A percentile compares a stretch with the other conserved stretches of the same genome.
Conservation (phyloP, 169 alveolate species). For the Plasmodium sp. region DNA sequence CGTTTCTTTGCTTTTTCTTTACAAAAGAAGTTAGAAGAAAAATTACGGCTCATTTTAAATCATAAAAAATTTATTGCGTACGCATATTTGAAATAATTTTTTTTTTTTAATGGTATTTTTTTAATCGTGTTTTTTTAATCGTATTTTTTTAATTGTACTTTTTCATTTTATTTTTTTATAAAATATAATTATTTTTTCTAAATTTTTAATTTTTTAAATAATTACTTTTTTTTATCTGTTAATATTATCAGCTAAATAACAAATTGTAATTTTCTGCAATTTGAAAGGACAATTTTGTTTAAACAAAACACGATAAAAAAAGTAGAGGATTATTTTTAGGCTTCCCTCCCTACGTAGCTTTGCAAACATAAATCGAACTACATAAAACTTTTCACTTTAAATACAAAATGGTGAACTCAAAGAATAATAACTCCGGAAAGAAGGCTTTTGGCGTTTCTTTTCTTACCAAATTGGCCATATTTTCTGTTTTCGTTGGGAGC, state of each 20-base stretch:
- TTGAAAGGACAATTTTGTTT: background rate
- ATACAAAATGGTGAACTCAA: background rate
- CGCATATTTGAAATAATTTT: background rate
- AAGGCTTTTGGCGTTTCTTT: background rate
- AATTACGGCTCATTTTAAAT: background rate
- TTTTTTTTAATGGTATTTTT: background rate
- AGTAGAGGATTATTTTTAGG: background rate
- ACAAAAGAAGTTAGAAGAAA: background rate
- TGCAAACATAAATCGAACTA: background rate
- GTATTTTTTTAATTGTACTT: background rate
- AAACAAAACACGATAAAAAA: background rate
- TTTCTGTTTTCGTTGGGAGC: background rate
- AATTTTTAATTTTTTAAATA: no score
- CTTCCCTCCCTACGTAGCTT: background rate
- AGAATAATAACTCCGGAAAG: background rate
- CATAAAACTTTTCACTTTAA: background rate
- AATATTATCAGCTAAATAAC: background rate
- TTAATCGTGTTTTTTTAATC: background rate
- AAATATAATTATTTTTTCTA: background rate
- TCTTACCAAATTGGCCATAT: background rate
- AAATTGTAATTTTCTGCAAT: background rate
- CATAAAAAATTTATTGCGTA: background rate
- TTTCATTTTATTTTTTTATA: no score
- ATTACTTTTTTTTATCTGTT: no score
- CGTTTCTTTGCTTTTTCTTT: no score